A percentile compares a stretch with the other conserved stretches of the same genome.
phyloP scores from a whole-genome alignment of 768 basidiomycete species.

The Termitomyces sp. region DNA sequence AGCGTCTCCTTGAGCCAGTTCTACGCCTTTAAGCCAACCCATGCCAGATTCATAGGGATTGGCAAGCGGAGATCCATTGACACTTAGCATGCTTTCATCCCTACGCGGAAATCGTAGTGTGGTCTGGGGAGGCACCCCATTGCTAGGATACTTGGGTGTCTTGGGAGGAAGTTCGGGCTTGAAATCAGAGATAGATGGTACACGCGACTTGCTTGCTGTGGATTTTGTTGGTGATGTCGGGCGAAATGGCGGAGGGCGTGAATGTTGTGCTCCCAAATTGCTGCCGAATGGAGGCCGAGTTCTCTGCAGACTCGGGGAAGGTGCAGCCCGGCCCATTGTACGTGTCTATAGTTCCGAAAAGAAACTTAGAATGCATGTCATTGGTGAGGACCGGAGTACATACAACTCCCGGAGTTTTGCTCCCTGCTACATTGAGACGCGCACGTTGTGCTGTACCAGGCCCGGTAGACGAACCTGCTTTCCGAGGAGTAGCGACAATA shows the following conservation, averaged over 20 bases:
- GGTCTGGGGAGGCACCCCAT: slow-evolving; percentile 26
- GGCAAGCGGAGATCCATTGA: slow-evolving; percentile 78
- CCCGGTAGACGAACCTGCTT: slow-evolving; percentile 42
- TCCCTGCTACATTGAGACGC: slow-evolving; percentile 31
- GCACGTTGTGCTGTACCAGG: slow-evolving; percentile 48
- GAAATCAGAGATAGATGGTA: slow-evolving; percentile 65
- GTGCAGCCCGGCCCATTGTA: slow-evolving; percentile 26
- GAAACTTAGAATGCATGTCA: background rate
- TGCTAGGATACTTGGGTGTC: slow-evolving; percentile 45
- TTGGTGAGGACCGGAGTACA: background rate
- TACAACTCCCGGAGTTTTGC: slow-evolving; percentile 41
- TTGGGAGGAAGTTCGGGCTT: slow-evolving; percentile 62
- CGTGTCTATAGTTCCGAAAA: slow-evolving; percentile 22
- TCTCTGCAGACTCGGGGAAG: slow-evolving; percentile 43
- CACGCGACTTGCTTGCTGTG: slow-evolving; percentile 27
- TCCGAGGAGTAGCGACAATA: slow-evolving; percentile 45
- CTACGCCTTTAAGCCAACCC: slow-evolving; percentile 47
- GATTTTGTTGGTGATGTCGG: slow-evolving; percentile 50
- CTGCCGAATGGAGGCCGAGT: slow-evolving; percentile 34
- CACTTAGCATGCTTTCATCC: slow-evolving; percentile 74
- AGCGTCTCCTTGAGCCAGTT: slow-evolving; percentile 27
- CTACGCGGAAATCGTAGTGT: slow-evolving; percentile 58
- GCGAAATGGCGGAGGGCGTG: slow-evolving; percentile 28
- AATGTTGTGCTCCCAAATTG: slow-evolving; percentile 26
- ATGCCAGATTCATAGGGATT: slow-evolving; percentile 71